Evolutionary conservation across 164 flowering plant species (phyloP).

Genomic region (Berberis vulgaris): DNA sequence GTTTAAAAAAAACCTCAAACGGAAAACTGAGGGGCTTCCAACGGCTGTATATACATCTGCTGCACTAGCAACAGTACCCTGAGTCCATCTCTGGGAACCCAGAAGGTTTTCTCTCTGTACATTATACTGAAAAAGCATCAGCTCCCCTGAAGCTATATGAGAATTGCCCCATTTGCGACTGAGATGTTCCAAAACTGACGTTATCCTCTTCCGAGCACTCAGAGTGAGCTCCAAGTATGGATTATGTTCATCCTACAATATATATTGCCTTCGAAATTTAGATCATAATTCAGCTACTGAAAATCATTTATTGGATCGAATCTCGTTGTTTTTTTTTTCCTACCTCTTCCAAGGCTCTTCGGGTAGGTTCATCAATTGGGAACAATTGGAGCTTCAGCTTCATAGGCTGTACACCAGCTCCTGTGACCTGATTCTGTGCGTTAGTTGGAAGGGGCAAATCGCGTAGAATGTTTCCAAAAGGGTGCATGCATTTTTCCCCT

Average conservation of each 20-base stretch:
- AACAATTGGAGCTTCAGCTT: too few relatives aligned
- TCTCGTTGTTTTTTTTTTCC: too few relatives aligned
- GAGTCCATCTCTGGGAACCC: slow-evolving; percentile 60
- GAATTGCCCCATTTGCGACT: slow-evolving; percentile 92
- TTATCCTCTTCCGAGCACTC: slow-evolving; percentile 83
- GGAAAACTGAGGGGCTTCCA: slow-evolving; percentile 79
- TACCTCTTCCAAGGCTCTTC: too few relatives aligned
- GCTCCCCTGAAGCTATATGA: slow-evolving; percentile 57
- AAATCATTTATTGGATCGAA: too few relatives aligned
- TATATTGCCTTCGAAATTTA: neutral
- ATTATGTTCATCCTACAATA: slow-evolving; percentile 76
- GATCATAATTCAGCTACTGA: too few relatives aligned
- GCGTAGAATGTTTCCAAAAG: too few relatives aligned
- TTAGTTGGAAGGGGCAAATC: too few relatives aligned
- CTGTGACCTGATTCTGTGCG: too few relatives aligned
- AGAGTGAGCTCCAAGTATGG: slow-evolving; percentile 91
- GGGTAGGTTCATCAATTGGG: too few relatives aligned
- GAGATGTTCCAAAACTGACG: slow-evolving; percentile 90
- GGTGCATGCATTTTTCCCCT: too few relatives aligned
- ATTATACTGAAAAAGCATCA: slow-evolving; percentile 72
- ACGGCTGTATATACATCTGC: slow-evolving; percentile 63
- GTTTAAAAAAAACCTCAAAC: slow-evolving; percentile 54
- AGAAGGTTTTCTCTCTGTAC: slow-evolving; percentile 46
- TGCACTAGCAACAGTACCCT: slow-evolving; percentile 63
- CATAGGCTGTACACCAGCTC: too few relatives aligned